Evolutionary conservation across 2,329 filamentous ascomycete genomes (phyloP).

Genomic region (Pseudogymnoascus sp.): DNA sequence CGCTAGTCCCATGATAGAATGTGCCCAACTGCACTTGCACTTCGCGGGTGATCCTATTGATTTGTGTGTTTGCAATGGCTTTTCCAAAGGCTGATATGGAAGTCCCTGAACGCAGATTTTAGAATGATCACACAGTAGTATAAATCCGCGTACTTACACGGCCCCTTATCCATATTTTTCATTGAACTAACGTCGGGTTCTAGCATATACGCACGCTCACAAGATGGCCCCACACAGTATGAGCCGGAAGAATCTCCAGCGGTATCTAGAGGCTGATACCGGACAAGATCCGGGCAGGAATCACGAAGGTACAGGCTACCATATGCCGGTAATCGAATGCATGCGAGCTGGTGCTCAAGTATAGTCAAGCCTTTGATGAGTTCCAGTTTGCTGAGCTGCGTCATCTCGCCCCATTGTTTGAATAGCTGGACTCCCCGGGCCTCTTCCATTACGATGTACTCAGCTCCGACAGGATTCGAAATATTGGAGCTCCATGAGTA

Average conservation of each 20-base stretch:
- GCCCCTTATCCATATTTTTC: background rate
- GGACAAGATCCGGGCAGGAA: background rate
- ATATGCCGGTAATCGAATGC: background rate
- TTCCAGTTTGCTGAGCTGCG: constrained; percentile 13
- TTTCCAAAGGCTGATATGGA: background rate
- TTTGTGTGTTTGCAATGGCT: background rate
- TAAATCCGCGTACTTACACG: background rate
- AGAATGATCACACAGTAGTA: background rate
- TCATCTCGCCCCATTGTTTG: constrained; percentile 16
- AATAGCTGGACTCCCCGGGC: constrained; percentile 26
- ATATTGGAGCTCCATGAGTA: constrained; percentile 24
- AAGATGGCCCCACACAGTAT: background rate
- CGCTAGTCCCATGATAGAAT: background rate
- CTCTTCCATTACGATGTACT: constrained; percentile 35
- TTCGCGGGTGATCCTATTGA: background rate
- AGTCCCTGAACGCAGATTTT: background rate
- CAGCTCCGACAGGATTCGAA: constrained; percentile 21
- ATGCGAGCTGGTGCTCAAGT: background rate
- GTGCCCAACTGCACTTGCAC: background rate
- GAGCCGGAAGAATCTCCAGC: background rate
- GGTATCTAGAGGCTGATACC: background rate
- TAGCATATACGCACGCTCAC: background rate
- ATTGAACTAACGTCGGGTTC: background rate
- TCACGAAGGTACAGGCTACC: background rate
- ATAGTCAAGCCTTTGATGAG: constrained; percentile 8